Conservation (phyloP, 192 early-diverging fungal species). For the Coemansia asiatica region DNA sequence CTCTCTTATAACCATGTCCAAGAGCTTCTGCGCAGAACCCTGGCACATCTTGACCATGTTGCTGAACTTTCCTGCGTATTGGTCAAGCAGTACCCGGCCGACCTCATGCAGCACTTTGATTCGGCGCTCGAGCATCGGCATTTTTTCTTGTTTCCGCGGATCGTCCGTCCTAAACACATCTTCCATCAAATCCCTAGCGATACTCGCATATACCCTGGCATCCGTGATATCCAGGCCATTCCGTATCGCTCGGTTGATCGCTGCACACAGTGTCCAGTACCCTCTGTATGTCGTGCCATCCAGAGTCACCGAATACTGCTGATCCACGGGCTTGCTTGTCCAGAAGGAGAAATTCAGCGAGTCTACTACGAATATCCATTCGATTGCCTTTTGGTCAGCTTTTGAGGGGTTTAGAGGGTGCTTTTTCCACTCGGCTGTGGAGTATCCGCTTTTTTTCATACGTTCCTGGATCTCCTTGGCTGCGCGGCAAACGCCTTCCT, state of each 20-base stretch:
- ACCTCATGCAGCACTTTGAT: slow-evolving; percentile 65
- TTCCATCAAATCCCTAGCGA: slow-evolving; percentile 46
- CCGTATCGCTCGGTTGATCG: slow-evolving; percentile 65
- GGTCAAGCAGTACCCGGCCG: slow-evolving; percentile 63
- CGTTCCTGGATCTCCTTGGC: slow-evolving; percentile 61
- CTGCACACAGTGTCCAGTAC: slow-evolving; percentile 82
- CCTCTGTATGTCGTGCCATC: slow-evolving; percentile 64
- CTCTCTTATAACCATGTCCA: slow-evolving; percentile 59
- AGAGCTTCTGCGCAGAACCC: slow-evolving; percentile 58
- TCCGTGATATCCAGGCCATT: slow-evolving; percentile 64
- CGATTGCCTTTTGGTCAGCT: slow-evolving; percentile 58
- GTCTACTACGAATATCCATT: slow-evolving; percentile 85
- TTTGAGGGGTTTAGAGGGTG: slow-evolving; percentile 65
- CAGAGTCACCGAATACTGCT: slow-evolving; percentile 63
- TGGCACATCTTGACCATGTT: slow-evolving; percentile 58
- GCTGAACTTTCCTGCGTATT: slow-evolving; percentile 63
- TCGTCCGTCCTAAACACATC: slow-evolving; percentile 67
- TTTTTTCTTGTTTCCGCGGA: slow-evolving; percentile 40
- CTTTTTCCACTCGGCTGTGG: slow-evolving; percentile 62
- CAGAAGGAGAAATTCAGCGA: slow-evolving; percentile 87
- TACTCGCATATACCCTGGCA: slow-evolving; percentile 55
- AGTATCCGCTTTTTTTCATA: slow-evolving; percentile 63
- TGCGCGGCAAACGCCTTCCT: slow-evolving; percentile 54
- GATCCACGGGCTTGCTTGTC: slow-evolving; percentile 52
- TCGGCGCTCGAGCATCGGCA: slow-evolving; percentile 65